phyloP scores from a whole-genome alignment of 768 basidiomycete genomes.

The Hericium coralloides region DNA sequence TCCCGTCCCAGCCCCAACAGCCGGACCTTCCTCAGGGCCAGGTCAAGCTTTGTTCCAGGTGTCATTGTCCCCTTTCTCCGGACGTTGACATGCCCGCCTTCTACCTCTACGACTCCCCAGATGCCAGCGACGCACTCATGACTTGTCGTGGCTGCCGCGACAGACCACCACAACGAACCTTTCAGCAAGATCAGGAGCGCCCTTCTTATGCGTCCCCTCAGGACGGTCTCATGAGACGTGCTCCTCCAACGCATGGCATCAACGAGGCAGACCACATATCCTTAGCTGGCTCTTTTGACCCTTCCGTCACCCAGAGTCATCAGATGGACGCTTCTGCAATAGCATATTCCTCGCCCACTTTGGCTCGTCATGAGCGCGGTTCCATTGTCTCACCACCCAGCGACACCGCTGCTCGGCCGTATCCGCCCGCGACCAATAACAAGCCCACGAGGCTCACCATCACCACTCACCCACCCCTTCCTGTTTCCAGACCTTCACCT shows the following conservation, averaged over 20 bases:
- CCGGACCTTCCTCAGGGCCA: constrained; percentile 9
- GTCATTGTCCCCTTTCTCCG: constrained; percentile 10
- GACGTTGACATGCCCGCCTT: constrained; percentile 7
- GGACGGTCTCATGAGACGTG: neutral
- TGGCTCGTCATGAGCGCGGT: neutral
- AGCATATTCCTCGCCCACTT: neutral
- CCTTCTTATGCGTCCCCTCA: neutral
- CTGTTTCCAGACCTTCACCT: constrained; percentile 9
- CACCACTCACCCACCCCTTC: constrained; percentile 22
- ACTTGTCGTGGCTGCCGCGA: constrained; percentile 12
- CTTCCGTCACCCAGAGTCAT: neutral
- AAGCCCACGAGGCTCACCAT: neutral
- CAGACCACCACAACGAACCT: neutral
- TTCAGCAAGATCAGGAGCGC: constrained; percentile 2
- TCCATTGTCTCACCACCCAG: constrained; percentile 22
- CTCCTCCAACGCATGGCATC: neutral
- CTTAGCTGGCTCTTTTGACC: neutral
- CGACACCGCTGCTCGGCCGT: constrained; percentile 10
- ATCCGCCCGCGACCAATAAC: neutral
- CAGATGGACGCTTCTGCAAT: neutral
- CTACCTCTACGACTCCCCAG: constrained; percentile 7
- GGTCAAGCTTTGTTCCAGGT: constrained; percentile 12
- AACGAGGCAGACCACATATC: constrained; percentile 5
- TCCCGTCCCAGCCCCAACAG: constrained; percentile 3
- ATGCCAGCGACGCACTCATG: constrained; percentile 9